These are phyloP conservation scores for Coemansia biformis DNA, from an alignment of 192 early-diverging fungal genomes.

Conservation along the genomic window DNA sequence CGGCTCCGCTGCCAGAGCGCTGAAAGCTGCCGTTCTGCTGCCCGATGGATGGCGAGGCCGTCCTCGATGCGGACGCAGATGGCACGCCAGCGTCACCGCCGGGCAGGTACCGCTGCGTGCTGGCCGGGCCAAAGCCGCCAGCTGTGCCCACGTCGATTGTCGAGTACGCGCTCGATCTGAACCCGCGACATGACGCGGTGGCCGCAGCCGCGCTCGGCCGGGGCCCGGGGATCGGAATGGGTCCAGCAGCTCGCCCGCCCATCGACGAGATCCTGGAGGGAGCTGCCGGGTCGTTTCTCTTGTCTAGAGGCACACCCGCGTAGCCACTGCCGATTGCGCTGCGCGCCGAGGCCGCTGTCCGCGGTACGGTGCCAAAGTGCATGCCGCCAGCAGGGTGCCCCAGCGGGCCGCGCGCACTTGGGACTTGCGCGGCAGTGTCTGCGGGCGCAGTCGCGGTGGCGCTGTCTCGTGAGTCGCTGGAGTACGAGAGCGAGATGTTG, in stretches of 20 bases:
- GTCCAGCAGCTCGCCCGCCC: no score
- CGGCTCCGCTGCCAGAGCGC: neutral
- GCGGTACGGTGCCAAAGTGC: no score
- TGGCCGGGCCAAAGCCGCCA: neutral
- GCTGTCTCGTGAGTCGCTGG: conserved; percentile 13
- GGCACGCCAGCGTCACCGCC: neutral
- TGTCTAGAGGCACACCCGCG: no score
- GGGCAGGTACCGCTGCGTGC: neutral
- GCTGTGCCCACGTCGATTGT: neutral
- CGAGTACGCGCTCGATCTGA: neutral
- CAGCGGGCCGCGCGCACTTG: no score
- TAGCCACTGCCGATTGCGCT: neutral
- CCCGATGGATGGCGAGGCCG: neutral
- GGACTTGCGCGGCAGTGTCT: neutral
- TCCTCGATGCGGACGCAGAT: neutral
- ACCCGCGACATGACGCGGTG: neutral
- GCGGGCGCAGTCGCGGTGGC: no score
- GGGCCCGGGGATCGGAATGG: no score
- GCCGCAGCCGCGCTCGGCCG: no score
- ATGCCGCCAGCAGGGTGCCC: no score
- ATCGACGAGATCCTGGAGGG: no score
- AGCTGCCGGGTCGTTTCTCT: neutral
- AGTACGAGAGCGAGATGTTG: conserved; percentile 14
- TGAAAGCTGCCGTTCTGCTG: neutral
- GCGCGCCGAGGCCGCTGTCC: no score